Conservation (phyloP, 352 stramenopile species). For the Aphanomyces cochlioides region DNA sequence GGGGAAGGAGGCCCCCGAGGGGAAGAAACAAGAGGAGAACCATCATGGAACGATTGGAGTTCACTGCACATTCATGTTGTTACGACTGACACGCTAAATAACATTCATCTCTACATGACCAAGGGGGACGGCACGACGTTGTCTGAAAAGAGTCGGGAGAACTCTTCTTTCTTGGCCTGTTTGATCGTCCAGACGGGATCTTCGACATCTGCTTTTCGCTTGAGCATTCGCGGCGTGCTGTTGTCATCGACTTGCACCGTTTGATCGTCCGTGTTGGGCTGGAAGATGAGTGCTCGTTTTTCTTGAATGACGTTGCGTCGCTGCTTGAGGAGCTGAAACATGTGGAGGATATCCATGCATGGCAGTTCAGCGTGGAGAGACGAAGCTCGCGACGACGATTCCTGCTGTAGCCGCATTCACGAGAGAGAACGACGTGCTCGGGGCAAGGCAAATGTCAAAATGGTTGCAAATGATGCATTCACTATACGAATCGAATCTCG, state of each 20-base stretch:
- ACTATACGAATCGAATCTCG: constrained; percentile 16
- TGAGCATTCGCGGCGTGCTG: background rate
- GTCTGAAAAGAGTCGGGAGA: constrained; percentile 10
- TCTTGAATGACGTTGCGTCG: background rate
- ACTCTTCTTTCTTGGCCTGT: background rate
- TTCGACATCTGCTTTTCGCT: constrained; percentile 1
- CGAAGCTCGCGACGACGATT: constrained; percentile 1
- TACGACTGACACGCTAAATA: no score
- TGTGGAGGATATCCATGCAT: background rate
- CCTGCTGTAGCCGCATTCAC: background rate
- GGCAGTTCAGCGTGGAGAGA: constrained; percentile 1
- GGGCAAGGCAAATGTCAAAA: background rate
- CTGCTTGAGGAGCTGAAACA: constrained; percentile 6
- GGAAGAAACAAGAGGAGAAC: no score
- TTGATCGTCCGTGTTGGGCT: background rate
- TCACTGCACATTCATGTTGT: no score
- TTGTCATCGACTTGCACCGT: background rate
- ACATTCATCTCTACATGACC: background rate
- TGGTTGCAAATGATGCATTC: background rate
- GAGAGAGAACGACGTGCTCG: background rate
- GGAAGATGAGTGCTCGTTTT: background rate
- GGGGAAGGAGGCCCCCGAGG: no score
- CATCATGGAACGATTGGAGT: no score
- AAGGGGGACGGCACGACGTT: constrained; percentile 11
- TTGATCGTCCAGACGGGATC: background rate